Evolutionary conservation across 257 asterid species (phyloP).

Genomic region (Prunella vulgaris): DNA sequence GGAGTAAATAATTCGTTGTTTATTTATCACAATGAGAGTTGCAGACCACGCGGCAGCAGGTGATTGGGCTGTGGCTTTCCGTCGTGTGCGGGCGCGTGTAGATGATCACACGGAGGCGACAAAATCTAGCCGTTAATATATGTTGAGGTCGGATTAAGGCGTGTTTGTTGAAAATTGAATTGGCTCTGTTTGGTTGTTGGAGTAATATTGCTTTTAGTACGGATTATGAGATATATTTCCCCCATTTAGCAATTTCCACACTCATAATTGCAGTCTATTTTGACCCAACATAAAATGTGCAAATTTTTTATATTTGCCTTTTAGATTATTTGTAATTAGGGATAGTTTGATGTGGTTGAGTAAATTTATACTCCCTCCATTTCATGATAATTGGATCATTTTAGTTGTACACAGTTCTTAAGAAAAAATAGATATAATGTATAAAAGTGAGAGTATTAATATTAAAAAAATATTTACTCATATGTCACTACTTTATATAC

Average conservation of each 20-base stretch:
- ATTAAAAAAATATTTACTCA: too few relatives aligned
- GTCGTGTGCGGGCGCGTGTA: slow-evolving; percentile 29
- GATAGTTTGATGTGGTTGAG: too few relatives aligned
- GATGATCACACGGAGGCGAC: slow-evolving; percentile 5
- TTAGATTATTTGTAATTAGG: too few relatives aligned
- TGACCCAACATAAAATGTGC: slow-evolving; percentile 12
- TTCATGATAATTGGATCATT: too few relatives aligned
- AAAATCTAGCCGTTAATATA: slow-evolving; percentile 28
- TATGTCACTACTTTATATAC: too few relatives aligned
- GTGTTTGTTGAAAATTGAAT: slow-evolving; percentile 29
- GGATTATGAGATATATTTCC: slow-evolving; percentile 18
- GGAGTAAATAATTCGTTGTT: slow-evolving; percentile 16
- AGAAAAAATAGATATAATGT: too few relatives aligned
- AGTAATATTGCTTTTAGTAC: slow-evolving; percentile 2
- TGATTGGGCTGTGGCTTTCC: slow-evolving; percentile 13
- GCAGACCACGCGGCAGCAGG: slow-evolving; percentile 19
- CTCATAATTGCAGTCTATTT: slow-evolving; percentile 13
- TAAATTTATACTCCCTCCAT: too few relatives aligned
- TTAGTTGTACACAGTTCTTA: too few relatives aligned
- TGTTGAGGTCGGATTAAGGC: slow-evolving; percentile 29
- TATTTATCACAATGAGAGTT: background rate
- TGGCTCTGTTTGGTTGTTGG: background rate
- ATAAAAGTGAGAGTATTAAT: too few relatives aligned
- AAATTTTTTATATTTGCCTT: background rate
- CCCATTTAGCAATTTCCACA: background rate